Evolutionary conservation across 768 basidiomycete genomes (phyloP).

Genomic region (Neoboletus subvelutipes): DNA sequence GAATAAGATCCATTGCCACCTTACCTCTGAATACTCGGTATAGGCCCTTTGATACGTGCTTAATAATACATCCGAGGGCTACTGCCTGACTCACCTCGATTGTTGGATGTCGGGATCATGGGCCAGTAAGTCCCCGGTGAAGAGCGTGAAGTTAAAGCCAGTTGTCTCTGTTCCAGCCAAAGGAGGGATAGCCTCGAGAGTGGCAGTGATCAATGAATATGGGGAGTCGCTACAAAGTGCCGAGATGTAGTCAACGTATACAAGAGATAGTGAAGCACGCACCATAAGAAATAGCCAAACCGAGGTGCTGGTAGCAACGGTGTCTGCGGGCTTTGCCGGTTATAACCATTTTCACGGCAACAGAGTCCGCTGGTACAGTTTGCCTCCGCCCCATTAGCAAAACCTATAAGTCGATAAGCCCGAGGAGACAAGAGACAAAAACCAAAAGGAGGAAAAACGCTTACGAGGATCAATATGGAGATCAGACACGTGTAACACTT

Average conservation of each 20-base stretch:
- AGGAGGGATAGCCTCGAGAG: conserved; percentile 64
- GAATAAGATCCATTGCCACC: background rate
- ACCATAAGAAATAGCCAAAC: conserved; percentile 66
- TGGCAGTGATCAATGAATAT: conserved; percentile 55
- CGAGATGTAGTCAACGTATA: background rate
- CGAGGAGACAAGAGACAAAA: background rate
- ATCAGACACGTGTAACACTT: conserved; percentile 76
- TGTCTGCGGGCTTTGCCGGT: conserved; percentile 47
- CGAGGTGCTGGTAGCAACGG: conserved; percentile 62
- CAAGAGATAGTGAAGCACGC: background rate
- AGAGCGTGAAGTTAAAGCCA: conserved; percentile 66
- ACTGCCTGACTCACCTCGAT: conserved; percentile 45
- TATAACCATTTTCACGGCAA: conserved; percentile 57
- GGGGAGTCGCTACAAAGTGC: conserved; percentile 54
- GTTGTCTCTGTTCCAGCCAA: conserved; percentile 58
- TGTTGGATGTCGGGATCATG: conserved; percentile 68
- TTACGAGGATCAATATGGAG: conserved; percentile 73
- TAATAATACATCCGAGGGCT: background rate
- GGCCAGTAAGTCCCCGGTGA: conserved; percentile 72
- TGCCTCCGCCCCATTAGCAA: conserved; percentile 66
- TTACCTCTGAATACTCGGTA: conserved; percentile 61
- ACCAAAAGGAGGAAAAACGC: conserved; percentile 12
- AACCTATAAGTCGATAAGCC: conserved; percentile 43
- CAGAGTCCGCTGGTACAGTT: conserved; percentile 69
- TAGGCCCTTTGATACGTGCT: conserved; percentile 44